Base-by-base conservation (phyloP, 1,284 basidiomycete genomes). In the Apiotrichum porosum region DNA sequence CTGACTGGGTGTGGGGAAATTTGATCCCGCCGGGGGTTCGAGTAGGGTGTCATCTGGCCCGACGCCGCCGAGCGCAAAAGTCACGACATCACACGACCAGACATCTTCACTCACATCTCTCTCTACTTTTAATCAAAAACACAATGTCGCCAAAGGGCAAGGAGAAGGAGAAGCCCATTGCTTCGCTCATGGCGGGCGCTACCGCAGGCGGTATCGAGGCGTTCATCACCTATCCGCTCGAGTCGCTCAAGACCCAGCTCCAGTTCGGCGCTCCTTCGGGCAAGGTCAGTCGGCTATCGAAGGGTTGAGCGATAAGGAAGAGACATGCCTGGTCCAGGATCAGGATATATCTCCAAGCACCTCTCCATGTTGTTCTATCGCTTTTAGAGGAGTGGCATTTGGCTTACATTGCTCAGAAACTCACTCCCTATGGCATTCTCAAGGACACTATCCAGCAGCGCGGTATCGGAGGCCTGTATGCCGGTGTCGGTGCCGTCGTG, bases 141-240 rank as follows among this genome's bases (percentile, higher is more conserved):
- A 42, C n/a, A 19, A 53, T 52, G 51, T 36, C 51, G 13, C 36
- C 35, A 26, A 64, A 64, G 51, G 62, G 52, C 42, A 64, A 62
- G 52, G 62, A 50, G 36, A 85, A 80, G 59, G 87, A 90, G 68
- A 87, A 86, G 56, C 85, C 88, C 0, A 35, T 85, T 9, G 69
- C 69, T 13, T 87, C 87, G 14, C 72, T 94, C 52, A 75, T 90
- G 49, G 94, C 94, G 1, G 94, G 95, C 22, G 82, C 90, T n/a
- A 86, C 86, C 0, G 94, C 94, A 17, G 94, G 95, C 17, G 92
- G 86, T 3, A 79, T 97, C 42, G 94, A 97, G 77, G 90, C 78
- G 9, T 78, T 79, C 54, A 63, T 77, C 30, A 78, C 77, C 2
- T 75, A 70, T 47, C 93, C 94, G 0, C 86, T 91, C 6, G 94